These are phyloP conservation scores for Adansonia rubrostipa DNA, from an alignment of 441 rosid genomes.

Conservation along the genomic window DNA sequence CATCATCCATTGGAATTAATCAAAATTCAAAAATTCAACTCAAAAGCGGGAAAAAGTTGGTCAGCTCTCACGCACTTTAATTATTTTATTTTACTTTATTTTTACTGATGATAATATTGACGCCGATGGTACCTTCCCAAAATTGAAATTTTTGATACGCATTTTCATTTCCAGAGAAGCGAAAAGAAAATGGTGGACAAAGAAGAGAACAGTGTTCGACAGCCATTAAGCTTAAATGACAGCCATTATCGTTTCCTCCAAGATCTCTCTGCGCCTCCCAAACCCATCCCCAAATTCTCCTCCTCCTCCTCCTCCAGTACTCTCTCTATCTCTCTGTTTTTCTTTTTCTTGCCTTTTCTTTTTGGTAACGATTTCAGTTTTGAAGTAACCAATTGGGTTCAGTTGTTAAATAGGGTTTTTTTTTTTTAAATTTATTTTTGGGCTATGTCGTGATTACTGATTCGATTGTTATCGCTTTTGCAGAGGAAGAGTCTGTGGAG, in stretches of 20 bases:
- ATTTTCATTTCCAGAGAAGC: not conserved
- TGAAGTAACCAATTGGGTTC: not conserved
- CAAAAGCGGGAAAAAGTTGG: not conserved
- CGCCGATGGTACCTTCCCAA: not conserved
- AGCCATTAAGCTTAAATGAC: slow-evolving; percentile 75
- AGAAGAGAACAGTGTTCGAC: slow-evolving; percentile 40
- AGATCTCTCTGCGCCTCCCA: slow-evolving; percentile 63
- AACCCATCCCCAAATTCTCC: not conserved
- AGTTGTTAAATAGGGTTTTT: not conserved
- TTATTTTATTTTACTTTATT: not conserved
- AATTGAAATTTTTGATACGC: not conserved
- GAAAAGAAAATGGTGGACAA: slow-evolving; percentile 52
- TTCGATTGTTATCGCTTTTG: slow-evolving; percentile 20
- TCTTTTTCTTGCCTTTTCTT: not conserved
- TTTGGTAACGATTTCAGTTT: not conserved
- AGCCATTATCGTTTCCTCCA: slow-evolving; percentile 73
- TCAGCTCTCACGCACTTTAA: not conserved
- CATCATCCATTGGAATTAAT: not conserved
- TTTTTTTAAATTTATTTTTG: not conserved
- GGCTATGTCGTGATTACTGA: not conserved
- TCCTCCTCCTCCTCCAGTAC: not conserved
- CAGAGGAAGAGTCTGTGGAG: slow-evolving; percentile 40
- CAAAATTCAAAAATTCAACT: slow-evolving; percentile 3
- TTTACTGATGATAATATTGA: no score
- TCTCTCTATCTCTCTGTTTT: not conserved